phyloP scores from a whole-genome alignment of 2,329 filamentous ascomycete genomes.

The Venturia nashicola region DNA sequence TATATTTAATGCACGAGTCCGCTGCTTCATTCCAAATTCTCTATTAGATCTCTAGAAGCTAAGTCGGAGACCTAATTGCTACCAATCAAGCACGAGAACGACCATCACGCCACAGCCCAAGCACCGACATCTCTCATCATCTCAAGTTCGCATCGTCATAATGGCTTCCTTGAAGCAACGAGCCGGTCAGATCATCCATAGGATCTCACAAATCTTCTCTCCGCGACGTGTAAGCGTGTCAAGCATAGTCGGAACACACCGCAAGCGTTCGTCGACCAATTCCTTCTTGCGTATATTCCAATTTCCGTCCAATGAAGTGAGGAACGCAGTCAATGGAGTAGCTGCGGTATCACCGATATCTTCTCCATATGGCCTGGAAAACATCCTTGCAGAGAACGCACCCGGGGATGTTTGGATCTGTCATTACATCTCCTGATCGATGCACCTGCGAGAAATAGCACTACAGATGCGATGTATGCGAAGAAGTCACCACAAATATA shows the following conservation, averaged over 20 bases:
- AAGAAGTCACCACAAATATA: background rate
- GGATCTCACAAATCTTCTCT: background rate
- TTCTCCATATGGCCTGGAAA: background rate
- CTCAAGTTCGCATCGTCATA: background rate
- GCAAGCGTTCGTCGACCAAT: background rate
- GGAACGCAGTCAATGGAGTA: background rate
- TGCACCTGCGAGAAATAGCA: background rate
- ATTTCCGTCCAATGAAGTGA: constrained; percentile 5
- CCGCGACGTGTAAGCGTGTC: background rate
- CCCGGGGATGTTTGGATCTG: background rate
- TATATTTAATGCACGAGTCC: background rate
- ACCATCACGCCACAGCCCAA: background rate
- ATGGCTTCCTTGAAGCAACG: background rate
- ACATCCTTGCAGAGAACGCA: background rate
- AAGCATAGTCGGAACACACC: background rate
- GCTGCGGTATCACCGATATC: background rate
- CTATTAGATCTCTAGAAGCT: background rate
- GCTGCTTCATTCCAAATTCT: background rate
- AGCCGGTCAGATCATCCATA: background rate
- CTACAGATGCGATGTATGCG: background rate
- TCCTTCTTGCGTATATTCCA: background rate
- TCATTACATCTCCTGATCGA: background rate
- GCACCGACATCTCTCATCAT: background rate
- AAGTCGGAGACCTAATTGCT: background rate
- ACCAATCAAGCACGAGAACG: background rate